These are phyloP conservation scores for Dothideomycetes sp. DNA, from an alignment of 2,329 filamentous ascomycete species.

Conservation along the genomic window DNA sequence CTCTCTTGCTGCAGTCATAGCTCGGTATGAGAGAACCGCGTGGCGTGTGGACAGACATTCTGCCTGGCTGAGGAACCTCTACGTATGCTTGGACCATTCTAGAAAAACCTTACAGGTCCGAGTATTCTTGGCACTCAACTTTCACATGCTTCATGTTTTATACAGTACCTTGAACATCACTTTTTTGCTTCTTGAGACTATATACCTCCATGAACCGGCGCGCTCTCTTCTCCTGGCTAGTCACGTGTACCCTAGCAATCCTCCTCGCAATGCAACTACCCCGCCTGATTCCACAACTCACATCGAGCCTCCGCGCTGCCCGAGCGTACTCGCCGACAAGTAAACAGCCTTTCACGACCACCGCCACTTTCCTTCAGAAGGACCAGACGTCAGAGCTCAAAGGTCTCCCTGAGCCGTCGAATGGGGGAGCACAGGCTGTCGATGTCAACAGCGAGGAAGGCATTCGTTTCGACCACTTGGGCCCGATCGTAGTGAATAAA, in stretches of 20 bases:
- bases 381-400: constrained; percentile 2
- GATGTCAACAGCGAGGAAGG: constrained; percentile 22
- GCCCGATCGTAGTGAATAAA: constrained; percentile 62
- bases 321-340: neutral
- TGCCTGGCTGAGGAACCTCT: no score
- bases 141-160: no score
- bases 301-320: neutral
- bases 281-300: neutral
- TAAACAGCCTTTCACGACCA: neutral
- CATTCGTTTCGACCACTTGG: constrained; percentile 56
- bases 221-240: constrained; percentile 5
- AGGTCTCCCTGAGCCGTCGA: constrained; percentile 13
- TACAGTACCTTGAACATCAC: no score
- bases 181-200: no score
- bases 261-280: constrained; percentile 7
- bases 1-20: neutral
- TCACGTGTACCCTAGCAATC: constrained; percentile 2
- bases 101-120: no score
- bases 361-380: neutral
- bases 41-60: no score
- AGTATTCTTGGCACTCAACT: no score
- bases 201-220: constrained; percentile 4
- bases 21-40: no score
- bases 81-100: no score
- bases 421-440: constrained; percentile 20